Conservation (phyloP, 768 basidiomycete genomes). For the Arthromyces matolae region DNA sequence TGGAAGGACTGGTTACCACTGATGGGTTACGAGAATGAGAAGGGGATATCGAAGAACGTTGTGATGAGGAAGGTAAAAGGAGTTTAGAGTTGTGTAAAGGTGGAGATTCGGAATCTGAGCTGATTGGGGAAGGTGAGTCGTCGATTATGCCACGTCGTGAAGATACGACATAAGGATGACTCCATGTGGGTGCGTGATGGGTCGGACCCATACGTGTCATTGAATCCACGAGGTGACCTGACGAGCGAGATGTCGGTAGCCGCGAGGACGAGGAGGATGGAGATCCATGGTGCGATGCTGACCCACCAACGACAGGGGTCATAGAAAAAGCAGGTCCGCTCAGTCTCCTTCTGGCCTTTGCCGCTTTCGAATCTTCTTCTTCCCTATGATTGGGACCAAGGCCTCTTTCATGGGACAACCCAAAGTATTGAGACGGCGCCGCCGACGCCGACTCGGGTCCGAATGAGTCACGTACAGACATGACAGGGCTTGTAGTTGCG, state of each 20-base stretch:
- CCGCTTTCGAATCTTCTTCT: conserved; percentile 19
- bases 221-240: conserved; percentile 38
- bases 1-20: no score
- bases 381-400: not conserved
- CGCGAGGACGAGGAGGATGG: conserved; percentile 19
- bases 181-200: conserved; percentile 29
- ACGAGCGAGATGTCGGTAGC: conserved; percentile 34
- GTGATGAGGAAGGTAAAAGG: conserved; percentile 27
- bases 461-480: conserved; percentile 21
- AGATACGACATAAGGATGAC: conserved; percentile 48
- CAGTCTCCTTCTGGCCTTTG: conserved; percentile 38
- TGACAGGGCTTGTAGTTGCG: conserved; percentile 63
- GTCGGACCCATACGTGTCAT: conserved; percentile 24
- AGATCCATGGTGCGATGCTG: no score
- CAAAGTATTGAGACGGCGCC: no score
- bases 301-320: no score
- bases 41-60: conserved; percentile 19
- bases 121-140: conserved; percentile 67
- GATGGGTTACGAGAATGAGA: conserved; percentile 24
- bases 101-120: conserved; percentile 59
- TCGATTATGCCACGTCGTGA: conserved; percentile 38
- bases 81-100: conserved; percentile 24
- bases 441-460: conserved; percentile 25
- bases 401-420: conserved; percentile 32
- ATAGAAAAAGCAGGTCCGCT: conserved; percentile 58